Conservation (phyloP, 257 asterid genomes). For the Solanum bulbocastanum region DNA sequence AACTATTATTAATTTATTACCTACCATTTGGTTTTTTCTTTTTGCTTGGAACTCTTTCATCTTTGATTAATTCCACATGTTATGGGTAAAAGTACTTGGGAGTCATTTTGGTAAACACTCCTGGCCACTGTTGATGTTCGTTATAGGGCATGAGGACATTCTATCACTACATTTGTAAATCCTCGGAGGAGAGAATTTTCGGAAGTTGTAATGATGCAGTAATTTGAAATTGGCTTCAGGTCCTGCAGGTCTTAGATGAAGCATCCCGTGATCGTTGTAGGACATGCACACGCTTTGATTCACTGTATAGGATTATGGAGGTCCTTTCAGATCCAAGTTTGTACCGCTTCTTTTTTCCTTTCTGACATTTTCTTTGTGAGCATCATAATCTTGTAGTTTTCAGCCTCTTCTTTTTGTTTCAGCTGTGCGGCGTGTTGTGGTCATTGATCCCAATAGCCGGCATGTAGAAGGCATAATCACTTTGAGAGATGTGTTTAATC, state of each 20-base stretch:
- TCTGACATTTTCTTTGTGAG: neutral
- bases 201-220: neutral
- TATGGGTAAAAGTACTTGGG: neutral
- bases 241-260: conserved; percentile 28
- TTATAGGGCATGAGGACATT: neutral
- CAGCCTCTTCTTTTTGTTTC: neutral
- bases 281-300: conserved; percentile 52
- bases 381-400: neutral
- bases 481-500: conserved; percentile 40
- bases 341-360: neutral
- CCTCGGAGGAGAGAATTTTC: neutral
- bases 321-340: conserved; percentile 54
- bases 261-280: conserved; percentile 22
- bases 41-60: neutral
- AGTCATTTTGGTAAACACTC: neutral
- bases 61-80: neutral
- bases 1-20: neutral
- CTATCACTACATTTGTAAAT: neutral
- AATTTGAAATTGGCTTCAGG: conserved; percentile 20
- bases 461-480: conserved; percentile 61
- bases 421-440: conserved; percentile 47
- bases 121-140: neutral
- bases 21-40: neutral
- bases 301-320: conserved; percentile 54
- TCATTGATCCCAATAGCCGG: conserved; percentile 30